Evolutionary conservation across 2,329 filamentous ascomycete species (phyloP).

Genomic region (Orbilia javanica): DNA sequence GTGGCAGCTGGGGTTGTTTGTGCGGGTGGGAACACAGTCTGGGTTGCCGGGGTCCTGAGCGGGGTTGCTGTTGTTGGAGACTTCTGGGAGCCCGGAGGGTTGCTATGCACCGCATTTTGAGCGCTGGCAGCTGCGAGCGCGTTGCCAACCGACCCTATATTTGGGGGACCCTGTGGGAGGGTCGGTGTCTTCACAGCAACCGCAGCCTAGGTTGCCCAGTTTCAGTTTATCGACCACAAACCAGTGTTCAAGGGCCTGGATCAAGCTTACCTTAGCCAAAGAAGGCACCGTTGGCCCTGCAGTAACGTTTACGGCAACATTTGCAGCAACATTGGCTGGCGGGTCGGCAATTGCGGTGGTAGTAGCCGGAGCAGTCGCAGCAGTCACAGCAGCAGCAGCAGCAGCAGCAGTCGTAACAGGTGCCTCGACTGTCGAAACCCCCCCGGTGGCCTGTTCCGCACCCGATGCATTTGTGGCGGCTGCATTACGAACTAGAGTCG

Average conservation of each 20-base stretch:
- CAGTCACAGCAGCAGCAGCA: too few relatives aligned
- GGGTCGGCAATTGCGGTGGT: neutral
- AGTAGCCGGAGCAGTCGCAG: neutral
- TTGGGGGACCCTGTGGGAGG: constrained; percentile 27
- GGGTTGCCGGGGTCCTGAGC: constrained; percentile 15
- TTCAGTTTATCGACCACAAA: neutral
- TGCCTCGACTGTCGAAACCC: neutral
- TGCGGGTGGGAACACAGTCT: constrained; percentile 64
- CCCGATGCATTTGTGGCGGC: constrained; percentile 7
- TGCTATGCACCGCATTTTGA: constrained; percentile 30
- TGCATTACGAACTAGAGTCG: constrained; percentile 42
- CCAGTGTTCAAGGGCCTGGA: neutral
- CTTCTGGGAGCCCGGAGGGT: constrained; percentile 40
- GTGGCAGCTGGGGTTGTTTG: constrained; percentile 68
- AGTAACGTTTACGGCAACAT: too few relatives aligned
- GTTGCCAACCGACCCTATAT: constrained; percentile 51
- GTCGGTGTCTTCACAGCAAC: constrained; percentile 29
- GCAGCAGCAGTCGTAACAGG: neutral
- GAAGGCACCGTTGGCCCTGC: constrained; percentile 2
- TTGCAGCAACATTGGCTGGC: neutral
- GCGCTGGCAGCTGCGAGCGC: constrained; percentile 38
- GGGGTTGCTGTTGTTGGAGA: constrained; percentile 45
- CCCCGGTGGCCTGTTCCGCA: constrained; percentile 11
- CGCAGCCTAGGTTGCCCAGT: constrained; percentile 23
- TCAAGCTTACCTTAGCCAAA: constrained; percentile 31